Base-by-base conservation (phyloP, 129 eudicot species). In the Lactuca sativa region DNA sequence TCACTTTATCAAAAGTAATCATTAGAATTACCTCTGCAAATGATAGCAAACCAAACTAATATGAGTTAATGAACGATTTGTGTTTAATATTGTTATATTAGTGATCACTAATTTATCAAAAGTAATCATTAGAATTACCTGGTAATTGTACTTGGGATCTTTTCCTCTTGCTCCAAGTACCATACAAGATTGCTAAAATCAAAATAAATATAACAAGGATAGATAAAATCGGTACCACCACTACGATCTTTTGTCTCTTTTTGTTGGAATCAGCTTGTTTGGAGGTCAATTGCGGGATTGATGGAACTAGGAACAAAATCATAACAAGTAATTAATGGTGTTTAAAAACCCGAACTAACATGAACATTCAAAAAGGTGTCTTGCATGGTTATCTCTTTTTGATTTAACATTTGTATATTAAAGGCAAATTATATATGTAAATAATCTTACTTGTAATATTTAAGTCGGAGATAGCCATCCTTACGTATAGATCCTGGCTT, bases 401-500 rank as follows among this genome's bases (percentile, higher is more conserved):
- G 1, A 25, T 25, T 25, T 25, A 25, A 25, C 30, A 25, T 25
- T 25, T 25, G 0, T 25, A 25, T 25, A 25, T 25, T 25, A 25
- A 25, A 25, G 1, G 30, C 2, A 25, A 25, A 2, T 25, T 25
- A 25, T 25, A 25, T 25, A 25, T 25, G 30, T 25, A 48, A 38
- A 25, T 21, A 14, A 32, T 37, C 78, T 74, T 74, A 74, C 79
- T 66, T 56, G 53, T 25, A 25, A 25, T 25, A 25, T 25, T 43
- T 56, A 57, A 0, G 14, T 75, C 80, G 1, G 80, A 67, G 9
- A 4, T 1, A 3, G 67, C 79, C 68, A 75, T n/a, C 67, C 80
- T 67, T 5, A 75, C 74, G 6, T 66, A 75, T 14, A 75, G 74
- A 67, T 59, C 33, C 31, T 75, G 80, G 43, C 73, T 75, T 67